Base-by-base conservation (phyloP, 129 eudicot genomes). In the Saposhnikovia divaricata region DNA sequence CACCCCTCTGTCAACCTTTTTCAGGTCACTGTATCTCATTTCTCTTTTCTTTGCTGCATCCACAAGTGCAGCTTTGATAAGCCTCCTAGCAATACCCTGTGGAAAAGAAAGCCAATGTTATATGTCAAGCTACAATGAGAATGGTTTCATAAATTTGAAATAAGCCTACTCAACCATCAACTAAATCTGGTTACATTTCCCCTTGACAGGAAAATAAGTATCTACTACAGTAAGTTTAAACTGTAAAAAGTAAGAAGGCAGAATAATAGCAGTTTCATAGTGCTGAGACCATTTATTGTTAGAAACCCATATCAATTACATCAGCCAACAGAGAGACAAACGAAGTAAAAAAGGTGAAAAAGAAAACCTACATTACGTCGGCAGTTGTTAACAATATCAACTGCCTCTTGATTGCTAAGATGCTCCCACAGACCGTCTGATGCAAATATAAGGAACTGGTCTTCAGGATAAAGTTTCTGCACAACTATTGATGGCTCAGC, bases 381-480 rank as follows among this genome's bases (percentile, higher is more conserved):
- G 65, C 80, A 82, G 28, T 53, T 79, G 80, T 82, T 77, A 74
- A 92, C 96, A 25, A 92, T 65, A 80, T 92, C 89, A 77, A 92
- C 93, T 15, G 97, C 97, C 46, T 87, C 83, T 87, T 92, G 92
- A 78, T 90, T 91, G 68, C 81, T 84, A 68, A 92, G 90, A 80
- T 92, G 95, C 48, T 92, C 97, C 97, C 97, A 92, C 72, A 92
- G 81, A 28, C 97, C 97, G 81, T 92, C 97, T 16, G 97, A 89
- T 59, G 94, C 97, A 79, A 91, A 89, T 59, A 91, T 91, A 74
- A 92, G 87, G 82, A 92, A 92, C 28, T 81, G 85, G 61, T 92
- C 93, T 75, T 88, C 87, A 1, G 96, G 89, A 23, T 75, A 73
- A 75, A 92, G 85, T 51, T 87, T 78, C 50, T 84, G 91, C n/a